Conservation (phyloP, 2,329 filamentous ascomycete genomes). For the Phialemoniopsis sp. region DNA sequence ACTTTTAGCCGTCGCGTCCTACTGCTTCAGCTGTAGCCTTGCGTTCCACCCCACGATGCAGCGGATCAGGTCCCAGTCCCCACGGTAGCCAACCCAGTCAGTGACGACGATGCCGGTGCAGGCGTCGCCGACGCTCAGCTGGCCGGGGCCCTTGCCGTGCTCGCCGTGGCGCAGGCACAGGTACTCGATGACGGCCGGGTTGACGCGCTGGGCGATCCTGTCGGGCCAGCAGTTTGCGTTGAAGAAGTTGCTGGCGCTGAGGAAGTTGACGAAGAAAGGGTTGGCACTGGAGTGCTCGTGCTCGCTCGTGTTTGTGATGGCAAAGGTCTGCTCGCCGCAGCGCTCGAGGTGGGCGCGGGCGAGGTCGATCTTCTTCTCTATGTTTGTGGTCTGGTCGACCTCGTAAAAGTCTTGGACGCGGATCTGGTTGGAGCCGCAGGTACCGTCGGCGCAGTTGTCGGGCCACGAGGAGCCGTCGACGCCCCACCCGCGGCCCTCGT, state of each 20-base stretch:
- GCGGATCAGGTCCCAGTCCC: slow-evolving; percentile 86
- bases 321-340: slow-evolving; percentile 50
- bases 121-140: slow-evolving; percentile 60
- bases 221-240: slow-evolving; percentile 90
- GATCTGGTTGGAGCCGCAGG: slow-evolving; percentile 65
- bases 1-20: slow-evolving; percentile 9
- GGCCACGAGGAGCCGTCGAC: slow-evolving; percentile 70
- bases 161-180: slow-evolving; percentile 54
- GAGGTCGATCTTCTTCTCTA: slow-evolving; percentile 75
- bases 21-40: slow-evolving; percentile 47
- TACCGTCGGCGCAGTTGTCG: slow-evolving; percentile 79
- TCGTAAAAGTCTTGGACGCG: slow-evolving; percentile 96
- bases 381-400: slow-evolving; percentile 68
- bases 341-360: slow-evolving; percentile 73
- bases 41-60: slow-evolving; percentile 92
- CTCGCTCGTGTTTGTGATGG: slow-evolving; percentile 29
- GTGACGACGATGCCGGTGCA: slow-evolving; percentile 85
- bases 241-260: slow-evolving; percentile 93
- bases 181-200: slow-evolving; percentile 68
- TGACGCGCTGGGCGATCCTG: slow-evolving; percentile 80
- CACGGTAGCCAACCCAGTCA: slow-evolving; percentile 85
- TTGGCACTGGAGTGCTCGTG: no score
- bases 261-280: slow-evolving; percentile 85
- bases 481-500: slow-evolving; percentile 48
- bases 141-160: slow-evolving; percentile 41